Base-by-base conservation (phyloP, 179 eudicot genomes). In the Vitellaria paradoxa region DNA sequence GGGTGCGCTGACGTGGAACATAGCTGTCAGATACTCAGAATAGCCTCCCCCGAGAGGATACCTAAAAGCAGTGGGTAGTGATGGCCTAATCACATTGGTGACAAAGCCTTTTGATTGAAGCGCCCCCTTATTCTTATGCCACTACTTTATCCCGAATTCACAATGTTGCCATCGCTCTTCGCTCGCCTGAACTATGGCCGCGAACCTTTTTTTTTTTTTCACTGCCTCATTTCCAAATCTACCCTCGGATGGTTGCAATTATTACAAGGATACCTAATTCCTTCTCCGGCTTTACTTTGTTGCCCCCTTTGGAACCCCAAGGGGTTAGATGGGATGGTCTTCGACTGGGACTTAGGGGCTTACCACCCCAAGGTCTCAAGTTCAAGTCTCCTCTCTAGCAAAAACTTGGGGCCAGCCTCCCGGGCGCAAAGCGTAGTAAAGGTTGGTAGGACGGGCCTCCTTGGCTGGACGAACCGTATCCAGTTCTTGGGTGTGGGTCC, bases 71-170 rank as follows among this genome's bases (percentile, higher is more conserved):
- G 69, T 63, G 68, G 69, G 77, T 72, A 77, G 84, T 76, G 84
- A 81, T 77, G 70, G 77, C 77, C 84, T 81, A 81, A 81, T 81
- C 84, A 81, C 81, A 4, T 77, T 72, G 56, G 72, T 66, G 84
- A 73, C 84, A 65, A 56, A 37, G 45, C 45, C 6, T 42, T 42
- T 66, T 49, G 21, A 55, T 69, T 69, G 21, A 47, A 69, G 57
- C 45, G 45, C 45, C n/a, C 42, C 55, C 14, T 18, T 68, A n/a
- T 24, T 45, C 14, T 20, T 21, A 50, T 70, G 60, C 61, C 74
- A 6, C 74, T 23, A 24, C 74, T 70, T 70, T 70, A 1, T 50
- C 1, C 13, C 12, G 0, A 60, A 23, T 70, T 42, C 46, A 52
- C 74, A 12, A 13, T 24, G 0, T 18, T 75, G 55, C 77, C 77